These are phyloP conservation scores for Prototheca wickerhamii DNA, from an alignment of 163 green algal species.

Conservation along the genomic window DNA sequence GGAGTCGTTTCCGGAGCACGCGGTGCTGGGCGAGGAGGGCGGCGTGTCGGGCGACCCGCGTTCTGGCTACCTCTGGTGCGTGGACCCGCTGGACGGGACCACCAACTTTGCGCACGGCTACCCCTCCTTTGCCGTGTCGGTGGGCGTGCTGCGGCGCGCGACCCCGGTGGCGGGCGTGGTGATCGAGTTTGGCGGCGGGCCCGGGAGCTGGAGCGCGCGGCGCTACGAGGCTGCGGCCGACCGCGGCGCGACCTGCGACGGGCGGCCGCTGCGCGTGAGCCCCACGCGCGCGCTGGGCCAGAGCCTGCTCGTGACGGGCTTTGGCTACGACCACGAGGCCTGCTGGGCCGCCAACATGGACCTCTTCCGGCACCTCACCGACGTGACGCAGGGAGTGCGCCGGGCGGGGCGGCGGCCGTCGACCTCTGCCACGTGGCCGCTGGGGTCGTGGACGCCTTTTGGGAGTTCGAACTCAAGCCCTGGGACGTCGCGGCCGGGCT, in stretches of 20 bases:
- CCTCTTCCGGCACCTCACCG: conserved; percentile 46
- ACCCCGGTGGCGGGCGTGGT: conserved; percentile 64
- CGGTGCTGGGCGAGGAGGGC: conserved; percentile 81
- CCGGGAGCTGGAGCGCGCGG: conserved; percentile 45
- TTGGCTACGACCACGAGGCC: conserved; percentile 71
- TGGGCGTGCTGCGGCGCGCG: conserved; percentile 65
- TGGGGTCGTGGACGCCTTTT: conserved; percentile 67
- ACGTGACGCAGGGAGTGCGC: conserved; percentile 65
- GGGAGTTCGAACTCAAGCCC: conserved; percentile 71
- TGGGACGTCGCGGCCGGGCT: conserved; percentile 64
- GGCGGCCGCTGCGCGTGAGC: conserved; percentile 52
- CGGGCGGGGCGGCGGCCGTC: conserved; percentile 76
- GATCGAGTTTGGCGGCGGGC: conserved; percentile 45
- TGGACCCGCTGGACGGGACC: conserved; percentile 88
- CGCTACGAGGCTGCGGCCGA: conserved; percentile 58
- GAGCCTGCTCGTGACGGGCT: conserved; percentile 71
- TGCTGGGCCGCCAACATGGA: conserved; percentile 56
- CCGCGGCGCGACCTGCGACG: conserved; percentile 62
- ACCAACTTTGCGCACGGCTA: conserved; percentile 90
- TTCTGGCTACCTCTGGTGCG: conserved; percentile 73
- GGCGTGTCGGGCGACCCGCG: conserved; percentile 55
- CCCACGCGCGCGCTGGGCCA: conserved; percentile 32
- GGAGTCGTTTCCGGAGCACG: conserved; percentile 54
- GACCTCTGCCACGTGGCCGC: conserved; percentile 86
- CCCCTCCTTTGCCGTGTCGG: conserved; percentile 71